Conservation (phyloP, 2,329 filamentous ascomycete genomes). For the Colletotrichum ledebouriae region DNA sequence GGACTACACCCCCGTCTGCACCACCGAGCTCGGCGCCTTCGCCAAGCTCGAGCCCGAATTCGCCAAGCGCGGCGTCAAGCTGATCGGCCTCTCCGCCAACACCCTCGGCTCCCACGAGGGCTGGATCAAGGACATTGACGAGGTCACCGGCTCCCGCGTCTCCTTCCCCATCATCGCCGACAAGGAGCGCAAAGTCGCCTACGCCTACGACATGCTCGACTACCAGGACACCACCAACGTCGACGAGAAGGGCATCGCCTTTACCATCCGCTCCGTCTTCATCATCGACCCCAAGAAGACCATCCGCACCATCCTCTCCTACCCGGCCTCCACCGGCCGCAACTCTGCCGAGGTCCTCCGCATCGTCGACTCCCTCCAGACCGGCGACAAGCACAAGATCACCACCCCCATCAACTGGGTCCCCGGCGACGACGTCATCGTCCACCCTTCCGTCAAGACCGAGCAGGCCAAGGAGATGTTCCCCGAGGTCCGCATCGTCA, state of each 20-base stretch:
- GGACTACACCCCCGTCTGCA: conserved; percentile 96
- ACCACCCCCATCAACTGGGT: conserved; percentile 94
- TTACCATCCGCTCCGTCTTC: conserved; percentile 96
- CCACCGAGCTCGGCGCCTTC: conserved; percentile 93
- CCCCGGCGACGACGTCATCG: conserved; percentile 90
- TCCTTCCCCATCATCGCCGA: conserved; percentile 86
- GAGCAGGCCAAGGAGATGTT: conserved; percentile 91
- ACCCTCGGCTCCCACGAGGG: conserved; percentile 84
- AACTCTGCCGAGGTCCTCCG: conserved; percentile 85
- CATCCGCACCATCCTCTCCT: conserved; percentile 91
- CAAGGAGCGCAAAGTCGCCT: conserved; percentile 81
- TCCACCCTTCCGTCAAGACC: conserved; percentile 85
- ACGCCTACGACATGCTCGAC: conserved; percentile 86
- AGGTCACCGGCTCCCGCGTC: conserved; percentile 79
- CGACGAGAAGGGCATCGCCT: conserved; percentile 85
- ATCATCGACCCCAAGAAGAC: conserved; percentile 95
- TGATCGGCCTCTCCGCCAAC: conserved; percentile 92
- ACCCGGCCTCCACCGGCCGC: conserved; percentile 90
- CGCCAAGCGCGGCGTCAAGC: conserved; percentile 86
- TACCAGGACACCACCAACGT: conserved; percentile 86
- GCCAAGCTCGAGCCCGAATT: conserved; percentile 92
- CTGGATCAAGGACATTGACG: conserved; percentile 92
- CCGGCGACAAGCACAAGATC: conserved; percentile 88
- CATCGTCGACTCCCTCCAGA: conserved; percentile 83
- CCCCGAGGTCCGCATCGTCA: conserved; percentile 78